phyloP scores from a whole-genome alignment of 1,284 basidiomycete species.

The Austroboletus novae-zelandiae region DNA sequence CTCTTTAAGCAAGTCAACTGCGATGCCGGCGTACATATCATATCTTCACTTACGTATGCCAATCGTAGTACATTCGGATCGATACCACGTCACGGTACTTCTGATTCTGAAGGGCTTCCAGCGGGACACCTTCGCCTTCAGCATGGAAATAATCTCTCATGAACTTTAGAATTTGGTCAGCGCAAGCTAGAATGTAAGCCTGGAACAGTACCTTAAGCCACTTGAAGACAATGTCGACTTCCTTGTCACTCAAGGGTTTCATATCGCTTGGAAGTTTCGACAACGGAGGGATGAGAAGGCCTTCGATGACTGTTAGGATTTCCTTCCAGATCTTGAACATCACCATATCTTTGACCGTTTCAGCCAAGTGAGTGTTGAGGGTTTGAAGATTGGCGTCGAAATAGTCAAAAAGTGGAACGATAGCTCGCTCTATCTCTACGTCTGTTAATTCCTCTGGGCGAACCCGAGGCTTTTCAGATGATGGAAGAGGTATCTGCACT shows the following conservation, averaged over 20 bases:
- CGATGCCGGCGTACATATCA: not conserved
- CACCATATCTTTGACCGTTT: conserved; percentile 87
- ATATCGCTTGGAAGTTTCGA: conserved; percentile 88
- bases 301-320: conserved; percentile 85
- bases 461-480: conserved; percentile 65
- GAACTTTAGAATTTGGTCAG: conserved; percentile 53
- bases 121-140: conserved; percentile 86
- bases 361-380: conserved; percentile 84
- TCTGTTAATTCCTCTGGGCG: conserved; percentile 81
- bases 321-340: conserved; percentile 98
- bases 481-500: conserved; percentile 75
- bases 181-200: not conserved
- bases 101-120: conserved; percentile 90
- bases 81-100: conserved; percentile 93
- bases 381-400: conserved; percentile 94
- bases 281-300: conserved; percentile 87
- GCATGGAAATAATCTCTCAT: conserved; percentile 95
- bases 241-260: conserved; percentile 89
- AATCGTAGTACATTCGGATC: conserved; percentile 91
- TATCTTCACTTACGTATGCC: conserved; percentile 67
- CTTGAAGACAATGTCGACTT: conserved; percentile 97
- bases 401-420: conserved; percentile 92
- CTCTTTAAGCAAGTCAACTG: conserved; percentile 44
- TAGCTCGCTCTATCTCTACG: conserved; percentile 92
- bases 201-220: conserved; percentile 78